Conservation (phyloP, 176 grass and related monocot genomes). For the Oryza brachyantha region DNA sequence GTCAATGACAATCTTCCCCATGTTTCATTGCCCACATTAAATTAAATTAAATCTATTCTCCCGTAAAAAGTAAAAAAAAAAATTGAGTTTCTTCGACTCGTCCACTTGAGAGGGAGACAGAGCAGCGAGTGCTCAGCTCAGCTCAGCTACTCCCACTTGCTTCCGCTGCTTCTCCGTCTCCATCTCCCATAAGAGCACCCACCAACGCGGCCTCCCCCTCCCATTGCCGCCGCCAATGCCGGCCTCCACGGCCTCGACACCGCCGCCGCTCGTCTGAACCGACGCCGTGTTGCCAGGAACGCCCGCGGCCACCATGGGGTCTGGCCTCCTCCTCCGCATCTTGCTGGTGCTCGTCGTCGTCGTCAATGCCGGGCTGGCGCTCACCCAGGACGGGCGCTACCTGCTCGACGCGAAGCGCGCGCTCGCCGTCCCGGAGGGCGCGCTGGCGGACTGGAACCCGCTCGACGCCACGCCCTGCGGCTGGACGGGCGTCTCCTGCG, state of each 20-base stretch:
- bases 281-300: neutral
- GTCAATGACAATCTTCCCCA: neutral
- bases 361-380: neutral
- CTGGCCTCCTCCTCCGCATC: neutral
- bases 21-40: neutral
- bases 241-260: neutral
- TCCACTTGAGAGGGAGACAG: too few relatives aligned
- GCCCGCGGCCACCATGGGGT: neutral
- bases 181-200: slow-evolving; percentile 23
- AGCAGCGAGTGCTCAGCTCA: too few relatives aligned
- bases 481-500: slow-evolving; percentile 67
- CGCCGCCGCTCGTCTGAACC: neutral
- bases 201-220: neutral
- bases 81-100: neutral
- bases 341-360: slow-evolving; percentile 12
- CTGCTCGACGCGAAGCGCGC: slow-evolving; percentile 63
- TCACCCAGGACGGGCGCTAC: slow-evolving; percentile 54
- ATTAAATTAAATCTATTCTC: slow-evolving; percentile 13
- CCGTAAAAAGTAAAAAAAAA: neutral
- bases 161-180: neutral
- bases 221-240: slow-evolving; percentile 24
- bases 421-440: slow-evolving; percentile 7
- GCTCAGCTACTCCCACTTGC: slow-evolving; percentile 23
- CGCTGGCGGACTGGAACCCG: slow-evolving; percentile 48
- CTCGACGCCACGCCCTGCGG: slow-evolving; percentile 55